These are phyloP conservation scores for Colletotrichum sidae DNA, from an alignment of 2,329 filamentous ascomycete genomes.

Conservation along the genomic window DNA sequence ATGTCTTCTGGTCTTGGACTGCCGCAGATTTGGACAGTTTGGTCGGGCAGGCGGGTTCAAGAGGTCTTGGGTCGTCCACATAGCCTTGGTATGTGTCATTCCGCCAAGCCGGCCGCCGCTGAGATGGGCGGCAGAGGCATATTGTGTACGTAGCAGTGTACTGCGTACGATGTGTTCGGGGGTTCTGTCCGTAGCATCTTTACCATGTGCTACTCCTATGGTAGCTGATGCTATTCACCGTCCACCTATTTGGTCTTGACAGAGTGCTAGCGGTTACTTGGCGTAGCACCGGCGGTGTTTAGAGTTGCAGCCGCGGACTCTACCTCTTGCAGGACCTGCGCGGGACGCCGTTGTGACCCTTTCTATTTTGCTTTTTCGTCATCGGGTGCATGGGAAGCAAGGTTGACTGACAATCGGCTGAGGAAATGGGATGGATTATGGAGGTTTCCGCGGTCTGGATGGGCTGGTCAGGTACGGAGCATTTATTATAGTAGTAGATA, in stretches of 20 bases:
- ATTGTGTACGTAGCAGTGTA: slow-evolving; percentile 2
- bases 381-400: slow-evolving; percentile 12
- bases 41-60: not conserved
- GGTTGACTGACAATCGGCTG: slow-evolving; percentile 14
- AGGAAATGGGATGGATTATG: not conserved
- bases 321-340: not conserved
- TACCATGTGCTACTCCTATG: no score
- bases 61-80: slow-evolving; percentile 23
- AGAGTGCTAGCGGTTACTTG: slow-evolving; percentile 16
- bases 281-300: not conserved
- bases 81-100: slow-evolving; percentile 31
- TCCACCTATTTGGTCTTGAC: not conserved
- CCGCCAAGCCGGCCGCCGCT: slow-evolving; percentile 23
- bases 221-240: no score
- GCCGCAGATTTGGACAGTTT: not conserved
- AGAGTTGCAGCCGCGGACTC: slow-evolving; percentile 2
- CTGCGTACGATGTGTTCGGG: not conserved
- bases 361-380: slow-evolving; percentile 12
- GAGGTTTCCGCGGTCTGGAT: no score
- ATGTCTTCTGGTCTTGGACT: slow-evolving; percentile 7
- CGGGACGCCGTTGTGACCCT: slow-evolving; percentile 2
- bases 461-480: no score
- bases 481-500: no score
- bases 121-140: slow-evolving; percentile 21
- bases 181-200: not conserved